These are phyloP conservation scores for Microcyclospora tardicrescens DNA, from an alignment of 2,329 filamentous ascomycete genomes.

Conservation along the genomic window DNA sequence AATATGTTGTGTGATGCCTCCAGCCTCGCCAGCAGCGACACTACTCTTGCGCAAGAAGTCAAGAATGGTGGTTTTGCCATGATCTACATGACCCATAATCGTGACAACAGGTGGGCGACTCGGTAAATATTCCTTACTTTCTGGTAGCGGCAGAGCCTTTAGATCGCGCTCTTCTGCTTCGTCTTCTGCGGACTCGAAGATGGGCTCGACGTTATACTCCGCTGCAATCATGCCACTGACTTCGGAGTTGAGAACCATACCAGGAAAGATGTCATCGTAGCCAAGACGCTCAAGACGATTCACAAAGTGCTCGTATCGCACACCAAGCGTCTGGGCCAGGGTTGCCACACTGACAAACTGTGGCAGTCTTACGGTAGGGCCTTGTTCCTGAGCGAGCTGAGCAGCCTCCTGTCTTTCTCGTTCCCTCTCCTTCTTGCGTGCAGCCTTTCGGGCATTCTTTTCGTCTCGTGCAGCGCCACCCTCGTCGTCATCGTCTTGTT, in stretches of 20 bases:
- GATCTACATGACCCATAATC: slow-evolving; percentile 98
- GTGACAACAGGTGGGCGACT: slow-evolving; percentile 83
- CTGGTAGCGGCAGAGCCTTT: slow-evolving; percentile 46
- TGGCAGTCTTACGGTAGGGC: slow-evolving; percentile 58
- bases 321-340: slow-evolving; percentile 60
- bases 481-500: slow-evolving; percentile 17
- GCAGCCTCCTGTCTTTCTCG: slow-evolving; percentile 2
- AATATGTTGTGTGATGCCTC: slow-evolving; percentile 96
- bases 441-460: slow-evolving; percentile 12
- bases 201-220: slow-evolving; percentile 84
- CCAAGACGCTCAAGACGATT: slow-evolving; percentile 68
- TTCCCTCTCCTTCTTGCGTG: slow-evolving; percentile 5
- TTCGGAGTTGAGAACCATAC: slow-evolving; percentile 81
- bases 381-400: slow-evolving; percentile 2
- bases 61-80: slow-evolving; percentile 92
- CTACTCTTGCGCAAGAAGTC: slow-evolving; percentile 90
- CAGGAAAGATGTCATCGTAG: slow-evolving; percentile 70
- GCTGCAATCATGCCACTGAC: slow-evolving; percentile 79
- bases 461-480: slow-evolving; percentile 13
- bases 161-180: slow-evolving; percentile 56
- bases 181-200: slow-evolving; percentile 38
- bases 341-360: slow-evolving; percentile 86
- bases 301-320: slow-evolving; percentile 60
- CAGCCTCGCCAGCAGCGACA: slow-evolving; percentile 80
- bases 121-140: slow-evolving; percentile 56